These are phyloP conservation scores for Xerocomus amazonicus DNA, from an alignment of 1,284 basidiomycete genomes.

Conservation along the genomic window DNA sequence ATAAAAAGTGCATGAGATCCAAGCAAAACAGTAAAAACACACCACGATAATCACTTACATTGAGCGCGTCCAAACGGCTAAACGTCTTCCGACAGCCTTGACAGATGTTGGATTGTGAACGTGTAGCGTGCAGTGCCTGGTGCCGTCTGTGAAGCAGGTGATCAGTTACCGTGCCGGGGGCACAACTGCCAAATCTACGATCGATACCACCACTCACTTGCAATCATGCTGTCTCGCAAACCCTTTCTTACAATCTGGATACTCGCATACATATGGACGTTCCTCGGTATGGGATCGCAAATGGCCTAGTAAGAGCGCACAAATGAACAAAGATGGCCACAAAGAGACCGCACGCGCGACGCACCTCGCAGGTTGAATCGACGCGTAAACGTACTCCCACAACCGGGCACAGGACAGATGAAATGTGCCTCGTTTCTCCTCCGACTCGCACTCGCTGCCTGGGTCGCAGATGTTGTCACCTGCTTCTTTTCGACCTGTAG, in stretches of 20 bases:
- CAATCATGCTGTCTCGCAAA: conserved; percentile 96
- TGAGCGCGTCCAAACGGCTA: conserved; percentile 89
- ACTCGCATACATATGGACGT: conserved; percentile 88
- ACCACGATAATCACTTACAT: conserved; percentile 58
- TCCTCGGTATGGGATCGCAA: conserved; percentile 96
- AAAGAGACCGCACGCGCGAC: conserved; percentile 18
- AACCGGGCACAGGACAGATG: conserved; percentile 91
- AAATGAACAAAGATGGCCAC: conserved; percentile 8
- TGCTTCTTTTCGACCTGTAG: conserved; percentile 87
- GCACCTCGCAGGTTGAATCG: conserved; percentile 79
- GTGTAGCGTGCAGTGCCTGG: conserved; percentile 82
- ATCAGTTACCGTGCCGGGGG: conserved; percentile 10
- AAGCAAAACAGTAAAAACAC: conserved; percentile 19
- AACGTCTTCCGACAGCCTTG: conserved; percentile 93
- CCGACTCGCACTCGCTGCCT: conserved; percentile 85
- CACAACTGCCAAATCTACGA: conserved; percentile 8
- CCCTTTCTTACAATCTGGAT: conserved; percentile 90
- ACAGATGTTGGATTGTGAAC: conserved; percentile 83
- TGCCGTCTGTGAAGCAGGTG: conserved; percentile 54
- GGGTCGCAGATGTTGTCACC: conserved; percentile 93
- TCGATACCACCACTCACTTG: conserved; percentile 70
- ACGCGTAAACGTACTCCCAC: conserved; percentile 91
- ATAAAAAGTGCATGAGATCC: conserved; percentile 21
- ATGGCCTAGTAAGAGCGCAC: conserved; percentile 56
- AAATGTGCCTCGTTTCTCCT: conserved; percentile 89